Base-by-base conservation (phyloP, 139 green algal genomes). In the Chlamydomonas applanata region DNA sequence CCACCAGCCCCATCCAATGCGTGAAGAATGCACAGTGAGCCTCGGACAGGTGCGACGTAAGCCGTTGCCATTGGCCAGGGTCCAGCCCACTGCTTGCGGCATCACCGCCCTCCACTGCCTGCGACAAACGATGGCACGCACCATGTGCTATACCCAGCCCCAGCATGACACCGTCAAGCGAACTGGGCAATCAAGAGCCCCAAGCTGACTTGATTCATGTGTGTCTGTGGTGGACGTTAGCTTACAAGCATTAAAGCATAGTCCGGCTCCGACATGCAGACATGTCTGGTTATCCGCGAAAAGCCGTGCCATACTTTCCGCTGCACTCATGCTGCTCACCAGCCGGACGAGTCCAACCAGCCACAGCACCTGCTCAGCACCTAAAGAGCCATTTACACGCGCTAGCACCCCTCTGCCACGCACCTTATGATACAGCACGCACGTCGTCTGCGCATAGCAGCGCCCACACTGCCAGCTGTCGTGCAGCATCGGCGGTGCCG, bases 1-100 rank as follows among this genome's bases (percentile, higher is more conserved):
- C 85, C 11, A 96, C 57, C 72, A 95, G 85, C 4, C 20, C 25
- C 34, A 83, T 46, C 92, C 92, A 97, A 30, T 90, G 82, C 1
- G n/a, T 14, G 27, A 92, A 76, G 75, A 95, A 96, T 2, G 72
- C 70, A 2, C 75, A 75, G 62, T 88, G 74, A 29, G 70, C 54
- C 1, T 72, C 29, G 35, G 20, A 64, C 24, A 79, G 74, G 66
- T 79, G 74, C n/a, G 35, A n/a, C 1, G 73, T 79, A 22, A 79
- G 16, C 3, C 29, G 20, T 29, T 79, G 9, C 67, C 72, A 83
- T 45, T 83, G 74, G 14, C 49, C 46, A 0, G 44, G 11, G 17
- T 77, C 79, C 56, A 84, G 74, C 53, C 80, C 79, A 25, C 79
- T 79, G 27, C n/a, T 79, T 27, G 79, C 79, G 3, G 44, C 63